Evolutionary conservation across 495 filamentous ascomycete species (phyloP).

Genomic region (Hypoxylon rickii): DNA sequence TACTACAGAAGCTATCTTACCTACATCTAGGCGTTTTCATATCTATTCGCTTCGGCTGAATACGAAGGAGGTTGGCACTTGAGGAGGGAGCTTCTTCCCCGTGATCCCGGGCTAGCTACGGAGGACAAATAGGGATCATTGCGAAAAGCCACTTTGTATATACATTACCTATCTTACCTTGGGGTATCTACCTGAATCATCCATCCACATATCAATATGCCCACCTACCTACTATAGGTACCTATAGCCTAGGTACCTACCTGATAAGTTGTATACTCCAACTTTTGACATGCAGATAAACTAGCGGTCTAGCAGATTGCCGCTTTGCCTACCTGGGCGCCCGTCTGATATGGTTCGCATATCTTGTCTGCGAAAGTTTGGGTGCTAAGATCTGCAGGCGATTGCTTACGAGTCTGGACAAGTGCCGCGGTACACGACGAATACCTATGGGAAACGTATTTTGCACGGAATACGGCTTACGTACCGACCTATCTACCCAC

Average conservation of each 20-base stretch:
- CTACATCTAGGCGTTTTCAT: background rate
- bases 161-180: no score
- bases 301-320: conserved; percentile 30
- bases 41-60: background rate
- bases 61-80: no score
- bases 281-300: conserved; percentile 27
- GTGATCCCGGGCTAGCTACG: conserved; percentile 18
- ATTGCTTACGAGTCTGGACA: conserved; percentile 20
- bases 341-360: conserved; percentile 6
- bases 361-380: conserved; percentile 7
- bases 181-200: no score
- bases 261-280: conserved; percentile 22
- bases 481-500: no score
- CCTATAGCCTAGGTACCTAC: conserved; percentile 1
- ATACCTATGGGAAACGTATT: no score
- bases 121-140: conserved; percentile 14
- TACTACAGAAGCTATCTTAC: conserved; percentile 17
- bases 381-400: conserved; percentile 30
- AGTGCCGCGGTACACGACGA: conserved; percentile 19
- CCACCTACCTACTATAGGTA: no score
- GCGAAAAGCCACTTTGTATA: no score
- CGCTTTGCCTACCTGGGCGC: conserved; percentile 12
- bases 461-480: no score
- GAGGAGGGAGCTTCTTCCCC: background rate
- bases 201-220: no score